Base-by-base conservation (phyloP, 192 early-diverging fungal species). In the Linnemannia schmuckeri region DNA sequence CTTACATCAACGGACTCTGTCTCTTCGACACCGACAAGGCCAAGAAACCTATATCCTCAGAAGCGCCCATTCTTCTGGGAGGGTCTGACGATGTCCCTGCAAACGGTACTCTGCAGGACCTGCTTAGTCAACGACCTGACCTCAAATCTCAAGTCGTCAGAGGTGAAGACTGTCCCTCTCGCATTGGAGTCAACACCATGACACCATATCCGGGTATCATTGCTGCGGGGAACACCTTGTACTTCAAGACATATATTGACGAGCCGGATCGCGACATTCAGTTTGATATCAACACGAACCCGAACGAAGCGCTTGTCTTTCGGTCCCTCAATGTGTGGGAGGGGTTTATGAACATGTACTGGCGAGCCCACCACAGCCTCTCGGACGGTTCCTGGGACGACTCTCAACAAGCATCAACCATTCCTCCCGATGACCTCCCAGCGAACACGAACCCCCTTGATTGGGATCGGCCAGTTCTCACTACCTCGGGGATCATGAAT, bases 321-420 rank as follows among this genome's bases (percentile, higher is more conserved):
- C 33, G 55, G 6, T 66, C 88, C 0, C 75, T 70, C 41, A 88
- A 88, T 42, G 82, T 84, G 0, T 88, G 88, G 88, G 82, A 88
- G 42, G 88, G 88, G 13, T 83, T 76, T 13, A 88, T 88, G 82
- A 88, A 84, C 63, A 88, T 87, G 85, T 87, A 78, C 72, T 87
- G 85, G 85, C 75, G 85, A 35, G 85, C 85, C 6, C 40, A 54
- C 22, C 79, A 87, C 70, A 76, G 85, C 78, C 41, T 87, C 17
- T 78, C 79, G 22, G 85, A 87, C 27, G 12, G 69, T 47, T 63
- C 79, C 6, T 87, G 79, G 85, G 76, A 87, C 18, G 84, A 76
- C 7, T 22, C 38, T 1, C 74, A 79, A 30, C 12, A 30, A 12
- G 68, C 71, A 1, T 87, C 84, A 0, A 74, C 85, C 0, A 6